These are phyloP conservation scores for Geosmithia morbida DNA, from an alignment of 2,329 filamentous ascomycete genomes.

Conservation along the genomic window DNA sequence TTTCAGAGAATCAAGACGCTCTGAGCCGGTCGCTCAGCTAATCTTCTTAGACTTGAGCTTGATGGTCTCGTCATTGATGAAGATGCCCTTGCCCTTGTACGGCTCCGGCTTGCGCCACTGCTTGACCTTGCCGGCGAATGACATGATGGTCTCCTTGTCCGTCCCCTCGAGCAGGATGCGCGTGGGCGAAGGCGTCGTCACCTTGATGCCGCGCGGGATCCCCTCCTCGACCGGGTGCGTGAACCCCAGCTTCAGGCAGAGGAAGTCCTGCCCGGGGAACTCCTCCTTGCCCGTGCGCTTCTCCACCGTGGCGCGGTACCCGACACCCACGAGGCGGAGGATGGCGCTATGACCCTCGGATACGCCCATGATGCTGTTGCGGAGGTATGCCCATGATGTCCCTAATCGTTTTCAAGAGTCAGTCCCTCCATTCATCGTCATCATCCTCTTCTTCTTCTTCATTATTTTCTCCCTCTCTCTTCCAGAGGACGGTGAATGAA, in stretches of 20 bases:
- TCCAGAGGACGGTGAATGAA: no score
- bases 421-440: background rate
- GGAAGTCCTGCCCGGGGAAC: conserved; percentile 74
- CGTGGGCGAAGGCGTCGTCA: conserved; percentile 80
- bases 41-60: conserved; percentile 97
- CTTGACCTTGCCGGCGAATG: conserved; percentile 79
- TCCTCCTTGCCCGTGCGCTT: conserved; percentile 57
- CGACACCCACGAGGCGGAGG: conserved; percentile 83
- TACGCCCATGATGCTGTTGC: conserved; percentile 83
- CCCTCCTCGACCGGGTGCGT: conserved; percentile 89
- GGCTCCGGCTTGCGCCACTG: conserved; percentile 87
- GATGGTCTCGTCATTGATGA: conserved; percentile 95
- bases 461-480: conserved; percentile 11
- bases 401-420: conserved; percentile 31
- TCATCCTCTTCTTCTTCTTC: conserved; percentile 1
- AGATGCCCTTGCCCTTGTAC: conserved; percentile 99
- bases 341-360: conserved; percentile 94
- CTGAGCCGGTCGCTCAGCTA: no score
- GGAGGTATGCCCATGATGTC: conserved; percentile 78
- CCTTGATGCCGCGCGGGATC: conserved; percentile 70
- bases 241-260: conserved; percentile 90
- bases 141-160: conserved; percentile 75
- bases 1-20: no score
- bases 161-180: conserved; percentile 80
- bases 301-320: conserved; percentile 84